Percentiles rank a stretch among this genome's conserved stretches.
Evolutionary conservation across 2,329 filamentous ascomycete species (phyloP).

Genomic region (Pyrenophora graminea): DNA sequence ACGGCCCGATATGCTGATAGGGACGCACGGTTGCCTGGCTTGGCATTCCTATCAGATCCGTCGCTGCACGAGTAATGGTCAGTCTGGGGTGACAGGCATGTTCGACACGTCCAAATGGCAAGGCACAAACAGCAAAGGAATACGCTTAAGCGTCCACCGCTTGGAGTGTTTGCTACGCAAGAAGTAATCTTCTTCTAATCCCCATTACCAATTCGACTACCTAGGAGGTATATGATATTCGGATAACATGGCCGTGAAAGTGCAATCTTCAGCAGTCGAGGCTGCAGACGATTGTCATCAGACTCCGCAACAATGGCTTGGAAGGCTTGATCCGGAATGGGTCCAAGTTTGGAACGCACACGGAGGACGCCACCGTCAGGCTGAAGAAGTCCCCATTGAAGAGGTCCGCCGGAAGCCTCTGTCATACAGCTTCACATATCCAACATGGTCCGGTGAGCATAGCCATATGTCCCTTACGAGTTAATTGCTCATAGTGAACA

Average conservation of each 20-base stretch:
- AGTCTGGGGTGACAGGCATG: background rate
- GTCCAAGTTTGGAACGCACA: slow-evolving; percentile 15
- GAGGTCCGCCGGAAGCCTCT: slow-evolving; percentile 15
- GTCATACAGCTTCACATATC: slow-evolving; percentile 19
- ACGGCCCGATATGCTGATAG: background rate
- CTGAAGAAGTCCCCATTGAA: slow-evolving; percentile 18
- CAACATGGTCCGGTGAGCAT: slow-evolving; percentile 15
- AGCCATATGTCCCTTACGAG: background rate
- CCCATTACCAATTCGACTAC: background rate
- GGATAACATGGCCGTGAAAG: background rate
- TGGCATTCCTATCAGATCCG: slow-evolving; percentile 7
- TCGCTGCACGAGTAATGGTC: background rate
- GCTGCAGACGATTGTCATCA: background rate
- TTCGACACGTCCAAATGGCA: background rate
- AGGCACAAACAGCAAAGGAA: background rate
- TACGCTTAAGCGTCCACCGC: too few relatives aligned
- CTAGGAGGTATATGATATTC: background rate
- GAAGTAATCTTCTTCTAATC: background rate
- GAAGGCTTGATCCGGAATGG: slow-evolving; percentile 19
- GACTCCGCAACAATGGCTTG: background rate
- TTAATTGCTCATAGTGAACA: background rate
- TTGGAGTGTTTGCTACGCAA: background rate
- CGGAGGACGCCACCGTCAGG: slow-evolving; percentile 15
- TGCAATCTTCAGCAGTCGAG: background rate
- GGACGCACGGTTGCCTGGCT: background rate